Base-by-base conservation (phyloP, 2,329 filamentous ascomycete genomes). In the Penicillium sp. region DNA sequence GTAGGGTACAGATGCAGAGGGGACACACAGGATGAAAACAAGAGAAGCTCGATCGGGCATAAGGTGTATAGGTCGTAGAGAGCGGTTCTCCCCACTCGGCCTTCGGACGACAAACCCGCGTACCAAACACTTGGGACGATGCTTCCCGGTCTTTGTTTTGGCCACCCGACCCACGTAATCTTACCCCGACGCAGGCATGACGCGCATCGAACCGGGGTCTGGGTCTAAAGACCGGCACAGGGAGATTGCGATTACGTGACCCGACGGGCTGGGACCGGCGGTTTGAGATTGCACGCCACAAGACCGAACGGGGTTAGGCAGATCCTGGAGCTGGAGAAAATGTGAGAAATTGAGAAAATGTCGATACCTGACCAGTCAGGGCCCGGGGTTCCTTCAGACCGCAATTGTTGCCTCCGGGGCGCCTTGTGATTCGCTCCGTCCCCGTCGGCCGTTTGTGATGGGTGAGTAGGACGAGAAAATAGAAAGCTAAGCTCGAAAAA, bases 221-320 rank as follows among this genome's bases (percentile, higher is more conserved):
- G 22, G 18, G 41, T 33, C 27, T 18, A 33, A 31, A 44, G 18
- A 53, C 46, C 24, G 36, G 40, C 30, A 44, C 45, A 39, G 39
- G 20, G 18, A 25, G 36, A 51, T 33, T 46, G 24, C 20, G 9
- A 42, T 44, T 31, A 20, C 43, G 16, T 5, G 39, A 52, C 51
- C 58, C 54, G 44, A 43, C 35, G 39, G 20, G 7, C 22, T 56
- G 50, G 50, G 43, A 51, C 54, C 33, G 47, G 50, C 45, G 45
- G 56, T 56, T 57, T 61, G 58, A 59, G 54, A 50, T 44, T 51
- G 30, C 44, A 50, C 48, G 53, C 53, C 57, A 58, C 54, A n/a
- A 8, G n/a, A 20, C 36, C 18, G 18, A 22, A 13, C 18, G 16
- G 18, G 36, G 10, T 22, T 35, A 35, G 31, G 5, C 8, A 35